phyloP scores from a whole-genome alignment of 2,329 filamentous ascomycete species.

The Exophiala calicioides region DNA sequence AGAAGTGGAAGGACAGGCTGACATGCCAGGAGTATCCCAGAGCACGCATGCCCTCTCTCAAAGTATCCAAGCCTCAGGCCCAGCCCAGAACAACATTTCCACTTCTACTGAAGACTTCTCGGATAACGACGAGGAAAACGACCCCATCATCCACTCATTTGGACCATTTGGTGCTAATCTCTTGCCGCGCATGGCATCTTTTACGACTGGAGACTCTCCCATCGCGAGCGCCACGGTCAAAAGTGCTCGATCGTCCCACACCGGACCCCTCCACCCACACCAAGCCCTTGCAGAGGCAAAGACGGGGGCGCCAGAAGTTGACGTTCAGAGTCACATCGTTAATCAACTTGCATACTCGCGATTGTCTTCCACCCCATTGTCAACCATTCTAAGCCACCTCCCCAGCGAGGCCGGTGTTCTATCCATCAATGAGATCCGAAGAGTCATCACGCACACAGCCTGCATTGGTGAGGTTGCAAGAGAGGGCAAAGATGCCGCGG shows the following conservation, averaged over 20 bases:
- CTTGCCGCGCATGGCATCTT: slow-evolving; percentile 76
- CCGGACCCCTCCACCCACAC: slow-evolving; percentile 39
- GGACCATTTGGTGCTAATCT: slow-evolving; percentile 86
- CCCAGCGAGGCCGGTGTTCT: slow-evolving; percentile 58
- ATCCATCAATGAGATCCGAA: slow-evolving; percentile 64
- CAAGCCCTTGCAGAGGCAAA: slow-evolving; percentile 34
- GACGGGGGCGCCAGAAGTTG: slow-evolving; percentile 41
- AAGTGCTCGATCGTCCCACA: slow-evolving; percentile 35
- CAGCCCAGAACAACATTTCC: slow-evolving; percentile 14
- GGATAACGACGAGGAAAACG: slow-evolving; percentile 89
- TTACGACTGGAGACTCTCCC: slow-evolving; percentile 68
- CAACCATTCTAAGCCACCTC: slow-evolving; percentile 83
- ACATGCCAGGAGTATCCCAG: slow-evolving; percentile 12
- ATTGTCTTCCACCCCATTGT: slow-evolving; percentile 85
- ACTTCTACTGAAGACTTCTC: slow-evolving; percentile 57
- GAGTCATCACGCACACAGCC: slow-evolving; percentile 69
- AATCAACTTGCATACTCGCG: slow-evolving; percentile 96
- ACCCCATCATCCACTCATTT: slow-evolving; percentile 88
- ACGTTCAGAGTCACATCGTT: slow-evolving; percentile 74
- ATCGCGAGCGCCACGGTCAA: slow-evolving; percentile 20
- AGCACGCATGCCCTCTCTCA: slow-evolving; percentile 38
- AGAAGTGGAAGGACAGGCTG: slow-evolving; percentile 8
- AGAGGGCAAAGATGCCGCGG: slow-evolving; percentile 93
- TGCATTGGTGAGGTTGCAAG: slow-evolving; percentile 88
- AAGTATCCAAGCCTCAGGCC: slow-evolving; percentile 26